phyloP scores from a whole-genome alignment of 2,329 filamentous ascomycete species.

The Volutella citrinella region DNA sequence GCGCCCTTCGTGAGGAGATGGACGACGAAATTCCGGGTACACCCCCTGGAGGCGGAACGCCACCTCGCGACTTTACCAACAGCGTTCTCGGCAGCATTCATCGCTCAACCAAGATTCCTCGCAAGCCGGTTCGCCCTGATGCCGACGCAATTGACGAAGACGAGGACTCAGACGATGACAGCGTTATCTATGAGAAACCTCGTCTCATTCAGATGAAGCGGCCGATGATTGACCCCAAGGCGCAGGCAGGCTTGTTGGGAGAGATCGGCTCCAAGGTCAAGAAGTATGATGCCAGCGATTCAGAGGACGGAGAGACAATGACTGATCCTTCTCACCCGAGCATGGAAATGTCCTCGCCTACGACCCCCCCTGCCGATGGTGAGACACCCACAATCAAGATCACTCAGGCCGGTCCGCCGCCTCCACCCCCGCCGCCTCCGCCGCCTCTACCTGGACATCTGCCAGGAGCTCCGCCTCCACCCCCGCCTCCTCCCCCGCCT shows the following conservation, averaged over 20 bases:
- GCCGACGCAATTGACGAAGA: slow-evolving; percentile 48
- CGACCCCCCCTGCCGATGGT: slow-evolving; percentile 61
- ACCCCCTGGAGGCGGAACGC: slow-evolving; percentile 48
- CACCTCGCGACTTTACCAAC: slow-evolving; percentile 63
- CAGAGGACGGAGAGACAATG: slow-evolving; percentile 65
- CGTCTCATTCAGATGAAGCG: slow-evolving; percentile 75
- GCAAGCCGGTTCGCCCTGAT: slow-evolving; percentile 48
- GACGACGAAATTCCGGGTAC: slow-evolving; percentile 55
- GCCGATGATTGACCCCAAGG: slow-evolving; percentile 63
- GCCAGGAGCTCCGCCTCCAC: slow-evolving; percentile 31
- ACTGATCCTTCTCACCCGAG: slow-evolving; percentile 75
- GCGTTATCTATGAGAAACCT: slow-evolving; percentile 69
- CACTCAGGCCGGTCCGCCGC: slow-evolving; percentile 37
- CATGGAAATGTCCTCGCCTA: slow-evolving; percentile 67
- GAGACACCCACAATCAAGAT: slow-evolving; percentile 61
- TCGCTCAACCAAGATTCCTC: slow-evolving; percentile 54
- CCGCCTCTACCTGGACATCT: slow-evolving; percentile 36
- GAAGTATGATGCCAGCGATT: slow-evolving; percentile 70
- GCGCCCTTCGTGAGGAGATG: slow-evolving; percentile 93
- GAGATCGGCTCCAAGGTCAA: slow-evolving; percentile 77
- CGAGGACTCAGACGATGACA: slow-evolving; percentile 47
- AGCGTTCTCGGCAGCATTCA: slow-evolving; percentile 72
- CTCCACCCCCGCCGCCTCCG: slow-evolving; percentile 36
- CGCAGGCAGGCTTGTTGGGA: slow-evolving; percentile 60
- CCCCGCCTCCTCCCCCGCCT: slow-evolving; percentile 33